Evolutionary conservation across 2,329 filamentous ascomycete genomes (phyloP), one percentile per base, ranked within the genome.

Genomic region (Ustulina deusta): DNA sequence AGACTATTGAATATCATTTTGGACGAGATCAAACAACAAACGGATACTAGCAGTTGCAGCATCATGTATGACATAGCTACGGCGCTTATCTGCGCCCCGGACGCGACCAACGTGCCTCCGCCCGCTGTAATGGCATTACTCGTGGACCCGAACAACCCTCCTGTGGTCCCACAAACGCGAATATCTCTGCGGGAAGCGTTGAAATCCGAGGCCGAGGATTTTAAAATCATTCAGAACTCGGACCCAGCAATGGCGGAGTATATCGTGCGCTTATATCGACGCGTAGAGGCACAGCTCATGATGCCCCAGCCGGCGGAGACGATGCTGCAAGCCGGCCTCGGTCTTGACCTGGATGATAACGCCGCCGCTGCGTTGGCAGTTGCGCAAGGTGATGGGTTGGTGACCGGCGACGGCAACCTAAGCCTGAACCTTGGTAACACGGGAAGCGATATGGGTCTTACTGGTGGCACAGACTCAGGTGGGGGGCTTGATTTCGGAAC

Each of bases 21-120:
- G 11, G 89, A 93, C 7, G 91, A 94, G 72, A 79, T 93, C 6
- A 88, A 87, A 72, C 79, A 86, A 20, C 88, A 91, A 69, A 87
- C 86, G 0, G 86, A 89, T 34, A 78, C 83, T 0, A 87, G 87
- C 4, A 88, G 86, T 70, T 87, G 86, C 1, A 84, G 86, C 63
- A 81, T 90, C 5, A 88, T 87, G 0, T 87, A 93, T 63, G 92
- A 94, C 72, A 84, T 94, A 10, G 91, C 87, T 2, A 87, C 87
- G 2, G 87, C 90, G 0, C 81, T 94, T 7, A 83, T 94, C 10
- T 93, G 91, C 74, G 88, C 91, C 0, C 90, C 91, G 0, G 85
- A 90, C 72, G 82, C 82, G 1, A 83, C 80, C 40, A 86, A 83
- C 71, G 78, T 83, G 65, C 76, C 77, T 5, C 79, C 79, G 5